Evolutionary conservation across 495 filamentous ascomycete species (phyloP).

Genomic region (Tuber magnatum): DNA sequence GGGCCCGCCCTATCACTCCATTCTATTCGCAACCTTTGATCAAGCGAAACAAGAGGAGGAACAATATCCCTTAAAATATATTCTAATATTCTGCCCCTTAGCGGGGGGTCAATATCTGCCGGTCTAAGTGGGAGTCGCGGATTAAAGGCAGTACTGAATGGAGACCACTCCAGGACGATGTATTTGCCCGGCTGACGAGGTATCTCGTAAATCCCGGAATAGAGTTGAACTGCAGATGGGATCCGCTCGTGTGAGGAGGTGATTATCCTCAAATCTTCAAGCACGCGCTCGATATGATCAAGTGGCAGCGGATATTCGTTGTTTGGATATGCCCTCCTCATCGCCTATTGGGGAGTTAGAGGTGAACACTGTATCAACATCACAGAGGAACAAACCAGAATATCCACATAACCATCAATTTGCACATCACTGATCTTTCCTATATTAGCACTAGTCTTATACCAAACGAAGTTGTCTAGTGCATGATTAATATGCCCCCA

Average conservation of each 20-base stretch:
- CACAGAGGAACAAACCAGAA: conserved; percentile 13
- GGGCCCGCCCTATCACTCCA: not conserved
- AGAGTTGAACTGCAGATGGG: conserved; percentile 7
- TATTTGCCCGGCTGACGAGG: not conserved
- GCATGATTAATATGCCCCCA: not conserved
- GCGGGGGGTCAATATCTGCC: conserved; percentile 20
- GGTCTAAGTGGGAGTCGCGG: not conserved
- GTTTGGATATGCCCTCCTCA: no score
- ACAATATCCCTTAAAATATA: not conserved
- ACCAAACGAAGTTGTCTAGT: not conserved
- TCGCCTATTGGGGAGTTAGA: not conserved
- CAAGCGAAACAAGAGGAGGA: not conserved
- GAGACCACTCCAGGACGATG: conserved; percentile 10
- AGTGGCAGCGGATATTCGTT: not conserved
- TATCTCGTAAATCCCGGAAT: conserved; percentile 12
- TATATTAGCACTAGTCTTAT: not conserved
- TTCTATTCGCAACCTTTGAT: not conserved
- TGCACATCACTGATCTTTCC: not conserved
- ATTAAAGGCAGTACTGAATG: not conserved
- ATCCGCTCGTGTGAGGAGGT: not conserved
- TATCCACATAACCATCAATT: conserved; percentile 10
- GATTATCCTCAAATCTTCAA: conserved; percentile 4
- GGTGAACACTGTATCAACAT: not conserved
- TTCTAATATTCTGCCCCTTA: not conserved
- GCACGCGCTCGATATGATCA: not conserved